A percentile compares a stretch with the other conserved stretches of the same genome.
Conservation (phyloP, 306 rosid species). For the Lathyrus aphaca region DNA sequence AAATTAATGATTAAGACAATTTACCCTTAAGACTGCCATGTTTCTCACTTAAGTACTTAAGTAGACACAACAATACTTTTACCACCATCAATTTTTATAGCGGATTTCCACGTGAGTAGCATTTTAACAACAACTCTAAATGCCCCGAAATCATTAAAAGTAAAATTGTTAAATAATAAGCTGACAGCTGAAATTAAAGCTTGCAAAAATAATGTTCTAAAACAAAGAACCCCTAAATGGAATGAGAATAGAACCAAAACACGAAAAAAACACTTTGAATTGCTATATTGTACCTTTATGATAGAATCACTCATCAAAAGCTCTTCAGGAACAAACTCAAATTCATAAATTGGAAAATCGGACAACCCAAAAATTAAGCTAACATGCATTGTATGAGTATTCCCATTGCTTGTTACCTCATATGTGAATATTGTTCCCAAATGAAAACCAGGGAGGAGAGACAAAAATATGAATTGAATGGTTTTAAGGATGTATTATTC, state of each 20-base stretch:
- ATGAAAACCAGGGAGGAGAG: no score
- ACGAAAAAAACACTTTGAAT: constrained; percentile 35
- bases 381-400: no score
- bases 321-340: constrained; percentile 98
- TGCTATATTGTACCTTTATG: constrained; percentile 63
- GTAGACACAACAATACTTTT: constrained; percentile 76
- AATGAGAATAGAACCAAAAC: constrained; percentile 18
- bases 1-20: constrained; percentile 40
- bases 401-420: no score
- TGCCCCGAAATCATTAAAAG: constrained; percentile 77
- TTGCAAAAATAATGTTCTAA: constrained; percentile 29
- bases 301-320: constrained; percentile 96
- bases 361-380: constrained; percentile 94
- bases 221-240: constrained; percentile 34
- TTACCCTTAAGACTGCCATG: constrained; percentile 89
- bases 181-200: constrained; percentile 16
- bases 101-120: no score
- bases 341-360: constrained; percentile 87
- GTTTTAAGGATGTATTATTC: no score
- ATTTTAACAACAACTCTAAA: constrained; percentile 94
- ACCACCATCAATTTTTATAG: constrained; percentile 88
- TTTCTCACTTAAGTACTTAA: constrained; percentile 93
- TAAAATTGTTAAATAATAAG: constrained; percentile 33
- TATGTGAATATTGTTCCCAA: no score
- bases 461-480: no score